Evolutionary conservation across 140 eudicot genomes (phyloP).

Genomic region (Flaveria floridana): DNA sequence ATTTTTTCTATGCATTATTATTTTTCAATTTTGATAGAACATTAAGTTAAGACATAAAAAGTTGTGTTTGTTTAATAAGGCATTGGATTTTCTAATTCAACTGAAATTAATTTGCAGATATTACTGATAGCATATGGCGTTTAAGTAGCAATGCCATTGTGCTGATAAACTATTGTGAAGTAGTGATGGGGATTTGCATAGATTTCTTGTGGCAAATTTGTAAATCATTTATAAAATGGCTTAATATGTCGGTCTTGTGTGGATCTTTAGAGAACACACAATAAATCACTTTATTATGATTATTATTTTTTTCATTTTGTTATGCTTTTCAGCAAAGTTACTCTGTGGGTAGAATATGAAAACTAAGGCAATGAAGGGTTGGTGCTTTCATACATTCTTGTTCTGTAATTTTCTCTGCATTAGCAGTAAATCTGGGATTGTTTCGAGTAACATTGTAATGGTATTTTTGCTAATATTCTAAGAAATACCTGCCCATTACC

Average conservation of each 20-base stretch:
- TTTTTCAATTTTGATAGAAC: neutral
- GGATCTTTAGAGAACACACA: neutral
- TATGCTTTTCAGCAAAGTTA: slow-evolving; percentile 19
- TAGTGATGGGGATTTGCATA: slow-evolving; percentile 1
- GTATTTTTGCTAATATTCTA: neutral
- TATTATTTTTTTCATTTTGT: neutral
- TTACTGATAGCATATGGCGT: slow-evolving; percentile 8
- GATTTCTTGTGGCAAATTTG: slow-evolving; percentile 17
- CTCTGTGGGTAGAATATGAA: slow-evolving; percentile 5
- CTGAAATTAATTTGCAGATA: neutral
- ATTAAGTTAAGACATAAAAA: neutral
- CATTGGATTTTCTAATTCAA: neutral
- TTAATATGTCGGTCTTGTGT: neutral
- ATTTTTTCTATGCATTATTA: slow-evolving; percentile 3
- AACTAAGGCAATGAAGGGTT: slow-evolving; percentile 5
- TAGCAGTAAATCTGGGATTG: neutral
- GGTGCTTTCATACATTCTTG: neutral
- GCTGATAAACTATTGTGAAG: neutral
- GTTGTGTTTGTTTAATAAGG: slow-evolving; percentile 4
- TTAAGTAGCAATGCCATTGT: neutral
- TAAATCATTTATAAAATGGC: slow-evolving; percentile 18
- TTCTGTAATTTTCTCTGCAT: neutral
- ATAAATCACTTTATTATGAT: neutral
- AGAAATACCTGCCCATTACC: neutral
- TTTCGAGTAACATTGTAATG: slow-evolving; percentile 1